These are phyloP conservation scores for Sporisorium scitamineum DNA, from an alignment of 1,284 basidiomycete genomes.

Conservation along the genomic window DNA sequence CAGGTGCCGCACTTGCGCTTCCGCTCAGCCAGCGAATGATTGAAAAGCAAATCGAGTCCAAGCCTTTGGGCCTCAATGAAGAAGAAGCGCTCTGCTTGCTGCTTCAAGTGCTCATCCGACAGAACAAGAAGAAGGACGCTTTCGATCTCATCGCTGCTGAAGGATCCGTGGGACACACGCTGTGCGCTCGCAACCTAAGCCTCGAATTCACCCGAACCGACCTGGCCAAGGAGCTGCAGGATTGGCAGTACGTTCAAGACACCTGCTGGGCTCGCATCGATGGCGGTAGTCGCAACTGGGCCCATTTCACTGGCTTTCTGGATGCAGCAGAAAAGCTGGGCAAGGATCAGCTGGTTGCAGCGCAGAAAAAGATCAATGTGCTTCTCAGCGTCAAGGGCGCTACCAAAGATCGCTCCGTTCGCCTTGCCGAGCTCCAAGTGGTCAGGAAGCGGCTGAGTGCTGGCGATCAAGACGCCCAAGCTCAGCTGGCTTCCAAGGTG, in stretches of 20 bases:
- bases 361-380: conserved; percentile 34
- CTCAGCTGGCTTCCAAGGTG: conserved; percentile 14
- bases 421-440: conserved; percentile 76
- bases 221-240: conserved; percentile 32
- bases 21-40: conserved; percentile 75
- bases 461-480: conserved; percentile 11
- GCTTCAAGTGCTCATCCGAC: conserved; percentile 78
- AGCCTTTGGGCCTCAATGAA: conserved; percentile 77
- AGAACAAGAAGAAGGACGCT: conserved; percentile 73
- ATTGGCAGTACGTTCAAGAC: conserved; percentile 75
- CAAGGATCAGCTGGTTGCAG: conserved; percentile 20
- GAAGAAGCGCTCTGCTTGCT: conserved; percentile 83
- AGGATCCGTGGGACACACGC: conserved; percentile 73
- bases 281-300: conserved; percentile 44
- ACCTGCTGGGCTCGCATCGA: conserved; percentile 73
- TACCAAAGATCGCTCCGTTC: conserved; percentile 75
- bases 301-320: conserved; percentile 30
- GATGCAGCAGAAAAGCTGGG: conserved; percentile 43
- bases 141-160: conserved; percentile 75
- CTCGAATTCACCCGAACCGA: conserved; percentile 73
- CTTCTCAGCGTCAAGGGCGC: conserved; percentile 76
- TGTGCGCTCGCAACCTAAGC: conserved; percentile 79
- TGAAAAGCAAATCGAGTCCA: conserved; percentile 78
- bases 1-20: conserved; percentile 75
- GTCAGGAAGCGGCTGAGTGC: conserved; percentile 5